Base-by-base conservation (phyloP, 2,329 filamentous ascomycete species). In the Penicillium brasilianum region DNA sequence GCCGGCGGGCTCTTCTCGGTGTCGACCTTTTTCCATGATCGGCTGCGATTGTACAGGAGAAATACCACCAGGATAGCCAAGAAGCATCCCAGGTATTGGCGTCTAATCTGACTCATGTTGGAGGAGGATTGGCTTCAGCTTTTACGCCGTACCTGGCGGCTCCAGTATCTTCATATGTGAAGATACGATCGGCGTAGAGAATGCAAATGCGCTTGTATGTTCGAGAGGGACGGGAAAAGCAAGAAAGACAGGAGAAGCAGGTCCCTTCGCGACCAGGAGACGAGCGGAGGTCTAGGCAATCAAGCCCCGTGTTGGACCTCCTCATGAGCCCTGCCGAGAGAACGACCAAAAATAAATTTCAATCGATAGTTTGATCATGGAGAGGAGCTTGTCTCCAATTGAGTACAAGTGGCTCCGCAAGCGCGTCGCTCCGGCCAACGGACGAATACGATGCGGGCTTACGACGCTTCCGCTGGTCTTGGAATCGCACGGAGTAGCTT, bases 41-140 rank as follows among this genome's bases (percentile, higher is more conserved):
- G 88, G 83, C 59, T 90, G 37, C 55, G 51, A 14, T 32, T 57
- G 39, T 59, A 66, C 13, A 65, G 14, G 18, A 66, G n/a, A 14
- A 58, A n/a, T n/a, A 66, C n/a, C 8, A 63, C 7, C 13, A 55
- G 41, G 32, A 22, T 28, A 18, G 49, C 58, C 1, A 68, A 52
- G 55, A 60, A 56, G 20, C 44, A 55, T 22, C 56, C 57, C 18
- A 68, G 25, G 25, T 56, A 48, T 55, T 65, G 66, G 48, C 66
- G 66, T 46, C 37, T 58, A 20, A 46, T 6, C 16, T 64, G 64
- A 60, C 34, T 65, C 66, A 68, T 68, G 50, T 32, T 25, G 32
- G 55, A 25, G 22, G 39, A 25, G 54, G 3, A 43, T n/a, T 30
- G 18, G 13, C 37, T 43, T 13, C 18, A 53, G 16, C 41, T 44